Evolutionary conservation across 1,284 basidiomycete genomes (phyloP).

Genomic region (Peniophora sp.): DNA sequence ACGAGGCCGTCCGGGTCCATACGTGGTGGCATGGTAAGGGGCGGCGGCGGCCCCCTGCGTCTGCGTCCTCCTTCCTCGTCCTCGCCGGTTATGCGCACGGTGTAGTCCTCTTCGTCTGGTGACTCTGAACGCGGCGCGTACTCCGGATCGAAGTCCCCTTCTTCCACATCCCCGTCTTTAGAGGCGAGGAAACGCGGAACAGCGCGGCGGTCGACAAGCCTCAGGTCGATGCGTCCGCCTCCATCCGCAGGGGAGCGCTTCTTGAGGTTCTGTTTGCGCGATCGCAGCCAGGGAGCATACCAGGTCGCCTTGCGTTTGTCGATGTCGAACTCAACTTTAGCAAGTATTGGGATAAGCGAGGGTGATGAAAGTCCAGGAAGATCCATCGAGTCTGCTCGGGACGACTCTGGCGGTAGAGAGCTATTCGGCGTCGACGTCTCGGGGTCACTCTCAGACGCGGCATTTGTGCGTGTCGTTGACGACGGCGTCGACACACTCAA

Average conservation of each 20-base stretch:
- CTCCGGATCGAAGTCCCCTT: constrained; percentile 16
- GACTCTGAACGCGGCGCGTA: constrained; percentile 29
- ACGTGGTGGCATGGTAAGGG: too few relatives aligned
- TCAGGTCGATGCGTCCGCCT: constrained; percentile 27
- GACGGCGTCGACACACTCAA: constrained; percentile 45
- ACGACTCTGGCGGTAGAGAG: constrained; percentile 28
- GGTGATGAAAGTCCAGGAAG: constrained; percentile 58
- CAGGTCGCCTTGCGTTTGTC: constrained; percentile 68
- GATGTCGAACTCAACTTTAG: constrained; percentile 85
- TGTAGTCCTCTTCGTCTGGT: constrained; percentile 14
- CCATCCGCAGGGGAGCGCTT: constrained; percentile 41
- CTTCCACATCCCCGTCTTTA: constrained; percentile 13
- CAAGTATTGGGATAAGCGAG: constrained; percentile 71
- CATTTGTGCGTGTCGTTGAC: constrained; percentile 22
- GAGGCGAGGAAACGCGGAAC: constrained; percentile 21
- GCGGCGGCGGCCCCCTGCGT: too few relatives aligned
- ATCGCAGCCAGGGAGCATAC: constrained; percentile 74
- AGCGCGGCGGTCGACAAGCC: constrained; percentile 40
- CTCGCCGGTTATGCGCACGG: background rate
- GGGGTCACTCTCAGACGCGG: constrained; percentile 18
- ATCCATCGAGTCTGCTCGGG: constrained; percentile 38
- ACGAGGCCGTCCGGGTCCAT: too few relatives aligned
- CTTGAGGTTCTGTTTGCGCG: constrained; percentile 46
- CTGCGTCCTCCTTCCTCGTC: background rate
- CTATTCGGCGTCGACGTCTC: constrained; percentile 54